phyloP scores from a whole-genome alignment of 352 stramenopile species.

The Phytopythium chamaehyphon region DNA sequence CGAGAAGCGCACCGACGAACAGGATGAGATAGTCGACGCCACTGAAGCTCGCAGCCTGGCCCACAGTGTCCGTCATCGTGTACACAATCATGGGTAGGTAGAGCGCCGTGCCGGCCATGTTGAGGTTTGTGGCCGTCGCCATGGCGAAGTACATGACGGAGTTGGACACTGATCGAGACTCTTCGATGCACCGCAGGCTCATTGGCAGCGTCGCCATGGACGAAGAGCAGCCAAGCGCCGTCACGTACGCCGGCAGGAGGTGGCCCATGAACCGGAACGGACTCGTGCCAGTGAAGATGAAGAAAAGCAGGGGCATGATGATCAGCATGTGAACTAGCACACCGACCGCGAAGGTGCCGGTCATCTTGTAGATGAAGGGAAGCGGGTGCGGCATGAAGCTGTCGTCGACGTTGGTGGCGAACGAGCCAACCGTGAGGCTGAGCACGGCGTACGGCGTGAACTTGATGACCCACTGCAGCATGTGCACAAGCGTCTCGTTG shows the following conservation, averaged over 20 bases:
- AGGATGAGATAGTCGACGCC: constrained; percentile 36
- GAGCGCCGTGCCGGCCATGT: constrained; percentile 76
- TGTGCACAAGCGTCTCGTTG: constrained; percentile 75
- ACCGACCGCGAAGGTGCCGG: constrained; percentile 30
- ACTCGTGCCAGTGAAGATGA: constrained; percentile 54
- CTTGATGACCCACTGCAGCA: constrained; percentile 65
- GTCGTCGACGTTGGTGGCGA: constrained; percentile 38
- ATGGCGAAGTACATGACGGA: constrained; percentile 74
- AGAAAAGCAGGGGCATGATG: constrained; percentile 53
- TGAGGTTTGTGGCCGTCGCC: constrained; percentile 54
- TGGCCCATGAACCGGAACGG: constrained; percentile 72
- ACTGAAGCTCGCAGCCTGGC: constrained; percentile 29
- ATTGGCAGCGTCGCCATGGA: constrained; percentile 69
- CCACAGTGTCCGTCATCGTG: constrained; percentile 61
- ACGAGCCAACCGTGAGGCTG: constrained; percentile 60
- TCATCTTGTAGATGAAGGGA: constrained; percentile 38
- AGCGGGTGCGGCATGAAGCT: constrained; percentile 39
- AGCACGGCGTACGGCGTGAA: constrained; percentile 74
- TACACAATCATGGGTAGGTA: constrained; percentile 74
- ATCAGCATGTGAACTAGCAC: constrained; percentile 63
- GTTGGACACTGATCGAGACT: constrained; percentile 42
- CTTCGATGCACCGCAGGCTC: constrained; percentile 58
- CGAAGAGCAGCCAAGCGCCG: constrained; percentile 66
- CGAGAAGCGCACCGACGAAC: constrained; percentile 56
- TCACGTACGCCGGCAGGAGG: constrained; percentile 66